phyloP scores from a whole-genome alignment of 495 filamentous ascomycete species.

The Penicillium taxi region DNA sequence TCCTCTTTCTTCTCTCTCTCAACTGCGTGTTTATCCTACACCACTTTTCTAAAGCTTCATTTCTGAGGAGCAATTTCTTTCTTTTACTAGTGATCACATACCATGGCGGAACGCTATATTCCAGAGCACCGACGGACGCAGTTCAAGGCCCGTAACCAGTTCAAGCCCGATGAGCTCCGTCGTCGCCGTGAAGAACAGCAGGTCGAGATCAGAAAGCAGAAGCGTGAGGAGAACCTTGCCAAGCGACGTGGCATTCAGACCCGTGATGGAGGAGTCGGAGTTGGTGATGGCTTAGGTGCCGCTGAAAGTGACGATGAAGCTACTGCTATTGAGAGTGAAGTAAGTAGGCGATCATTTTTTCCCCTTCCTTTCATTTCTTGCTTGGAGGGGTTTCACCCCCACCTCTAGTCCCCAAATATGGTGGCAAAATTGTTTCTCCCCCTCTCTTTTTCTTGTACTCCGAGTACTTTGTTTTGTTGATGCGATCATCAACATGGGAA shows the following conservation, averaged over 20 bases:
- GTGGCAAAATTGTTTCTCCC: no score
- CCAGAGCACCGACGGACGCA: constrained; percentile 98
- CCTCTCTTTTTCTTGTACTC: background rate
- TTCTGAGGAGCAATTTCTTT: constrained; percentile 29
- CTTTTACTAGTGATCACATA: constrained; percentile 31
- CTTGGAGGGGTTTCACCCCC: no score
- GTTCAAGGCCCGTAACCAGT: constrained; percentile 97
- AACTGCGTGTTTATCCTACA: no score
- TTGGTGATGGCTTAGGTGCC: constrained; percentile 77
- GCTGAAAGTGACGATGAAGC: constrained; percentile 97
- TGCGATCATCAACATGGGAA: constrained; percentile 29
- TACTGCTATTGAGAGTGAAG: constrained; percentile 89
- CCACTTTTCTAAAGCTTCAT: constrained; percentile 14
- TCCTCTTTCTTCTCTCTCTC: constrained; percentile 10
- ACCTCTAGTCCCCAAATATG: background rate
- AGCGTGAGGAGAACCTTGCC: constrained; percentile 96
- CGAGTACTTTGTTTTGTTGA: constrained; percentile 25
- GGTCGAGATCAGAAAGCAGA: constrained; percentile 96
- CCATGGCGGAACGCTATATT: constrained; percentile 97
- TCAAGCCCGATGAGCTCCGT: constrained; percentile 97
- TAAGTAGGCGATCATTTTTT: constrained; percentile 47
- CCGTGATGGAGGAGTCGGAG: constrained; percentile 61
- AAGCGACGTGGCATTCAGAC: constrained; percentile 90
- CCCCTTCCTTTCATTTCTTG: constrained; percentile 10
- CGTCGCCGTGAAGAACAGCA: constrained; percentile 98